Evolutionary conservation across 2,329 filamentous ascomycete genomes (phyloP), one percentile per base, ranked within the genome.

Genomic region (Calycina herbarum): DNA sequence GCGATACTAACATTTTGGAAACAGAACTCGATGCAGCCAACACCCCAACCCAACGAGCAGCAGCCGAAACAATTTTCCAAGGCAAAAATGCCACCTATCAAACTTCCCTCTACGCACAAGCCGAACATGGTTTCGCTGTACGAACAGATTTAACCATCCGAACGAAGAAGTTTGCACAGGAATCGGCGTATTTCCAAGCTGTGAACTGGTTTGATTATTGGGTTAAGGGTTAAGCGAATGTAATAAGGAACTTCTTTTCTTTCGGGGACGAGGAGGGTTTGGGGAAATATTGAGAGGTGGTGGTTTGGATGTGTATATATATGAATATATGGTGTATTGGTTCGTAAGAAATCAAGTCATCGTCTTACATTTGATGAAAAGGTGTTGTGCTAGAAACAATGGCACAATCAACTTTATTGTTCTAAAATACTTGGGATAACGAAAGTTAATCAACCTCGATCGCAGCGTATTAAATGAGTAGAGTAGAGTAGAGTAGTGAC

Each of bases 111-210:
- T 94, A 88, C 80, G 85, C 86, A 17, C 86, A 85, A 45, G 88
- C 90, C 6, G 76, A 79, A 67, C 92, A 95, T 74, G 92, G 92
- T 0, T 95, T 94, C 72, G 88, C 87, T 17, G 88, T 92, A 7
- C 83, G 91, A 42, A 85, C 81, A 3, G 87, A 94, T 72, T 64
- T 83, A 33, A 79, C 78, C 2, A 78, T 82, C 65, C 78, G 79
- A 24, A 70, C 73, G 64, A 78, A 85, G 73, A 86, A 83, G 77
- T 94, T 87, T 75, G 90, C 88, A 38, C 94, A 94, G 82, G 90
- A 94, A 79, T 84, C 88, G 75, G 91, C 92, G 0, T 94, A 94
- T 76, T 78, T 84, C 70, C 91, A 94, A 82, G 90, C 91, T 31
- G 83, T 93, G 62, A 78, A 82, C 65, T 95, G 90, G 90, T 93